Evolutionary conservation across 139 green algal species (phyloP), one percentile per base, ranked within the genome.

Genomic region (Cymbomonas tetramitiformis): DNA sequence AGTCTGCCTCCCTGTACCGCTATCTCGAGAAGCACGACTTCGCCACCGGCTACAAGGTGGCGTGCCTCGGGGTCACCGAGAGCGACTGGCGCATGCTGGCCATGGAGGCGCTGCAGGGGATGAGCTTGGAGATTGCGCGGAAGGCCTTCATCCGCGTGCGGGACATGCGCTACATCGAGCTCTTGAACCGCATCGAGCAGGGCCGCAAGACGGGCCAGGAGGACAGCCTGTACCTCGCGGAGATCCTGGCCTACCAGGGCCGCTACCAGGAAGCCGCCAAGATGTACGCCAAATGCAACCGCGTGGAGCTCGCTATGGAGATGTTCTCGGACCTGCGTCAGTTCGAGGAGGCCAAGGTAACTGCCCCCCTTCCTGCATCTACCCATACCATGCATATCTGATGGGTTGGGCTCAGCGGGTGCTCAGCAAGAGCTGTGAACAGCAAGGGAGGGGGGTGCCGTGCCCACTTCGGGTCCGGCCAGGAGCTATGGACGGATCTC

Each of bases 321-420:
- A 86, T 92, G 77, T 89, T 87, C 67, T 71, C 43, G 24, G 83
- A 86, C 72, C 64, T 92, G 61, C 73, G 82, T 6, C 74, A 83
- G 70, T 88, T 87, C 68, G 78, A 85, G 33, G 76, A 86, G 57
- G 83, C 81, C 28, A 81, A 83, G 61, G 69, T 78, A 40, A n/a
- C n/a, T n/a, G n/a, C n/a, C n/a, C n/a, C n/a, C n/a, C n/a, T n/a
- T n/a, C n/a, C n/a, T n/a, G n/a, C n/a, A n/a, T n/a, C n/a, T n/a
- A n/a, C n/a, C n/a, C n/a, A n/a, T n/a, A n/a, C n/a, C n/a, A n/a
- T n/a, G n/a, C n/a, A n/a, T n/a, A n/a, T n/a, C n/a, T n/a, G n/a
- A n/a, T n/a, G n/a, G n/a, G n/a, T n/a, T n/a, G n/a, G n/a, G n/a
- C n/a, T n/a, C n/a, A n/a, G n/a, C n/a, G n/a, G n/a, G n/a, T n/a